phyloP scores from a whole-genome alignment of 1,284 basidiomycete genomes.

The Sanghuangporus sanghuang region DNA sequence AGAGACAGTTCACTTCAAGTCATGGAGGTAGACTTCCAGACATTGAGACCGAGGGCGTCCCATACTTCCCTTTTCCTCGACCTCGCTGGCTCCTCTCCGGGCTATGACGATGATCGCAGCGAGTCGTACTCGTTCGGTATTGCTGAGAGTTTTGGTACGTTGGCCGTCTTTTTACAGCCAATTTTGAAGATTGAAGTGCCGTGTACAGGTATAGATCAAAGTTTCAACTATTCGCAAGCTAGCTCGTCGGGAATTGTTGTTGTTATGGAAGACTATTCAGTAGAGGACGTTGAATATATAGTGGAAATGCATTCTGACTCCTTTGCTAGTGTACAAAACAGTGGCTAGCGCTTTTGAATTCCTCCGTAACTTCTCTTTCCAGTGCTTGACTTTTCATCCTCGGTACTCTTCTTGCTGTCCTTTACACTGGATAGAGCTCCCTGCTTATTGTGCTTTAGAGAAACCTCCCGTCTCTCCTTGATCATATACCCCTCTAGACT shows the following conservation, averaged over 20 bases:
- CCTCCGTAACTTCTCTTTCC: background rate
- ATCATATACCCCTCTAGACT: no score
- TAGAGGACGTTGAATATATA: background rate
- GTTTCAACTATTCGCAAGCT: constrained; percentile 51
- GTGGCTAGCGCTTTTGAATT: background rate
- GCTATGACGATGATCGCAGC: background rate
- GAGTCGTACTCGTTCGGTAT: background rate
- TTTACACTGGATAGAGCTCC: no score
- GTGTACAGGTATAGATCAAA: constrained; percentile 15
- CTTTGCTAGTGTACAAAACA: background rate
- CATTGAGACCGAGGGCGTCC: background rate
- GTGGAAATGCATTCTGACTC: background rate
- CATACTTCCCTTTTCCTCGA: background rate
- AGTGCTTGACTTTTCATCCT: background rate
- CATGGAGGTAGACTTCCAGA: background rate
- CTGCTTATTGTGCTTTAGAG: no score
- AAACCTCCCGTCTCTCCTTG: no score
- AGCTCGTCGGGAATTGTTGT: constrained; percentile 1
- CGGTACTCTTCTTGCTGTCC: background rate
- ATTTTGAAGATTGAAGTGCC: background rate
- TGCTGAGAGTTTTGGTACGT: background rate
- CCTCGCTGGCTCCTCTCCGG: background rate
- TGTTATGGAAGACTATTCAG: background rate
- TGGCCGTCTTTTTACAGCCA: background rate
- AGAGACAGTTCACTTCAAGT: background rate